phyloP scores from a whole-genome alignment of 371 early-diverging fungal genomes.

The Saksenaea vasiformis region DNA sequence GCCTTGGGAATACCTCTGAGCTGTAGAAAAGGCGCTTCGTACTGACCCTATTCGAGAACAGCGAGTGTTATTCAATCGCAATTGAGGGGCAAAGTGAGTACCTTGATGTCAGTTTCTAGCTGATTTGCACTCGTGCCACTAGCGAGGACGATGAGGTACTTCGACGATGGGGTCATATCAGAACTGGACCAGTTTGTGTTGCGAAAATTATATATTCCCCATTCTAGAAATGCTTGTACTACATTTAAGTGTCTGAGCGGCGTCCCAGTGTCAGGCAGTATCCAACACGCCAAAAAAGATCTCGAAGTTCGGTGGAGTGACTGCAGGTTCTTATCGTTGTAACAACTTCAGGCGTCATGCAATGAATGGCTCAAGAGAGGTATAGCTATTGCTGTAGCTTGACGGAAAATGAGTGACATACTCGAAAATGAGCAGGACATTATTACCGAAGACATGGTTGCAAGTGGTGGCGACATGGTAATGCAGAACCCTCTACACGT shows the following conservation, averaged over 20 bases:
- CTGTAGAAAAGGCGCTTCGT: constrained; percentile 24
- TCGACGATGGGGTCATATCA: neutral
- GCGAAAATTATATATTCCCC: no score
- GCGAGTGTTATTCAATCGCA: neutral
- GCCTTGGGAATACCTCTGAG: constrained; percentile 43
- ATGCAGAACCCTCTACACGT: neutral
- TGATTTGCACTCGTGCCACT: neutral
- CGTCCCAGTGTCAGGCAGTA: no score
- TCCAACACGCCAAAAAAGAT: no score
- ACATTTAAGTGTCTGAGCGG: no score
- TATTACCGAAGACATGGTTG: constrained; percentile 36
- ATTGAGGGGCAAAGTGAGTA: neutral
- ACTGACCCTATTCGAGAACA: constrained; percentile 7
- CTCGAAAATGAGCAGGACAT: constrained; percentile 3
- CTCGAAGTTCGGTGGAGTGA: no score
- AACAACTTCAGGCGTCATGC: neutral
- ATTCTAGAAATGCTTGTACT: no score
- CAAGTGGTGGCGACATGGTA: constrained; percentile 42
- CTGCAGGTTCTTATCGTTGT: no score
- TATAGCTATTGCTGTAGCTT: neutral
- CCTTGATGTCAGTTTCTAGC: constrained; percentile 9
- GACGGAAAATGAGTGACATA: neutral
- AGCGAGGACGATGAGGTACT: neutral
- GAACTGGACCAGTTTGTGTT: neutral
- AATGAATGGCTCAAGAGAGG: neutral